Conservation (phyloP, 768 basidiomycete genomes). For the Mrakia hoshinonis region DNA sequence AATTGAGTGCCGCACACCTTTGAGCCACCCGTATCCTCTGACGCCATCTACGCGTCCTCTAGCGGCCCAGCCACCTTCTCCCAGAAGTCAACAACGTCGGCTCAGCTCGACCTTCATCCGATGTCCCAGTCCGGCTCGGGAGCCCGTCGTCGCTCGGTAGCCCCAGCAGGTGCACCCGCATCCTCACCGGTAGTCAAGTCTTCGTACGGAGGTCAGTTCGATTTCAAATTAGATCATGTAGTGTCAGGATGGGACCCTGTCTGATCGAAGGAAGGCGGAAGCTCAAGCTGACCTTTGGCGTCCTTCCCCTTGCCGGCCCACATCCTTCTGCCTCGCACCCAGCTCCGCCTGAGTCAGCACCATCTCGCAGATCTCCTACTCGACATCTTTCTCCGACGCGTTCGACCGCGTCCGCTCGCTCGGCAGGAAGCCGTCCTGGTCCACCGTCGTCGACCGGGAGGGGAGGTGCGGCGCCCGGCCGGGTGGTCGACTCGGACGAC, state of each 20-base stretch:
- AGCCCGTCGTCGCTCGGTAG: conserved; percentile 8
- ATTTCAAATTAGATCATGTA: neutral
- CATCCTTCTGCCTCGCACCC: neutral
- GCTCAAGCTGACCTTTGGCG: conserved; percentile 8
- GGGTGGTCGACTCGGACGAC: conserved; percentile 6
- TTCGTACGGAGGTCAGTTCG: conserved; percentile 14
- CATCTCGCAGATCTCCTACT: neutral
- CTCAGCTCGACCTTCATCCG: no score
- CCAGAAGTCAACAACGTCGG: neutral
- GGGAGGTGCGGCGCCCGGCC: neutral
- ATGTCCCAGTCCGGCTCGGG: neutral
- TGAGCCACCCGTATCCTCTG: no score
- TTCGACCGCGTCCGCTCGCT: neutral
- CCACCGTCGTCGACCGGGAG: neutral
- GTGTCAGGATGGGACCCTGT: neutral
- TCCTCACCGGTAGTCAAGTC: conserved; percentile 20
- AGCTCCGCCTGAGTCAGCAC: conserved; percentile 16
- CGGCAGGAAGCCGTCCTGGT: neutral
- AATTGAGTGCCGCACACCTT: no score
- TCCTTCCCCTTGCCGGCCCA: neutral
- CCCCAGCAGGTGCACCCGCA: neutral
- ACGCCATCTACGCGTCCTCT: no score
- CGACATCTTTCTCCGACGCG: conserved; percentile 6
- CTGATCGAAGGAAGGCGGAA: neutral
- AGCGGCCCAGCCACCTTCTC: no score